Percentiles rank a stretch among this genome's conserved stretches.
Evolutionary conservation across 108 stramenopile species (phyloP).

Genomic region (Hondaea fermentalgiana): DNA sequence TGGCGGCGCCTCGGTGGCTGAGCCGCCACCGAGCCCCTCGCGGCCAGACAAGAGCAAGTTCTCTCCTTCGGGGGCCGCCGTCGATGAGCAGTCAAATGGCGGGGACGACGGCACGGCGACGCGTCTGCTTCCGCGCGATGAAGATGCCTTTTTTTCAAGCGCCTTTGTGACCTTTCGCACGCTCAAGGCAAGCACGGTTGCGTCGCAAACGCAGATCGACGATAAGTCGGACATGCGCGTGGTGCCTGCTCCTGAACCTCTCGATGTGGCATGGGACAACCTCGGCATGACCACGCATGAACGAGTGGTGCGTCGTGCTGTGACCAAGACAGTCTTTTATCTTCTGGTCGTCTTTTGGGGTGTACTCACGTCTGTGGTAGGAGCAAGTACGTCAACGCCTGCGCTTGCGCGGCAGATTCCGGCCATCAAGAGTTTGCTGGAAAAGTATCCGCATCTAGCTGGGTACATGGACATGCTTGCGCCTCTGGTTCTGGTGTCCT

Average conservation of each 20-base stretch:
- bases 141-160: background rate
- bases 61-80: background rate
- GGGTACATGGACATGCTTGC: background rate
- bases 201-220: conserved; percentile 6
- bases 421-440: background rate
- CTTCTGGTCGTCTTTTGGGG: background rate
- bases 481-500: background rate
- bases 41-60: background rate
- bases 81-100: background rate
- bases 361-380: background rate
- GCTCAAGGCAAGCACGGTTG: background rate
- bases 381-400: background rate
- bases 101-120: background rate
- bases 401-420: background rate
- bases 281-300: background rate
- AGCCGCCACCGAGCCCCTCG: too few relatives aligned
- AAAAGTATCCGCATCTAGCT: background rate
- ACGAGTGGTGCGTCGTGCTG: background rate
- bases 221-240: background rate
- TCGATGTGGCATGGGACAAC: background rate
- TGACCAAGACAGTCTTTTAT: background rate
- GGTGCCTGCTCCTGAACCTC: background rate
- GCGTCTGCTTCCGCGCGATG: background rate
- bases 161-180: conserved; percentile 2
- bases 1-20: too few relatives aligned